Base-by-base conservation (phyloP, 2,329 filamentous ascomycete species). In the Alternaria atra region DNA sequence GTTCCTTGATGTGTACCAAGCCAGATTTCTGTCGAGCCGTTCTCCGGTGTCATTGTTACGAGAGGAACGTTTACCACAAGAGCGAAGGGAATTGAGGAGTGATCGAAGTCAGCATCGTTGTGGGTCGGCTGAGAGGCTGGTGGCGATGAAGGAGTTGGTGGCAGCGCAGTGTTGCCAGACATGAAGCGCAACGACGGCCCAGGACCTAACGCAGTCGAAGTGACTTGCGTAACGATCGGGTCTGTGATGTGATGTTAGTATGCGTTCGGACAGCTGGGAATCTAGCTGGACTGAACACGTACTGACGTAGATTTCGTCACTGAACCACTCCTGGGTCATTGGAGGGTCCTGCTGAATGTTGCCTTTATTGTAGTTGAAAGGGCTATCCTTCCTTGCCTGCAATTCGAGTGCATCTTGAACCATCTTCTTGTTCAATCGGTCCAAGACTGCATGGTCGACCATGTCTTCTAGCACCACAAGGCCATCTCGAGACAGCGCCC, bases 301-400 rank as follows among this genome's bases (percentile, higher is more conserved):
- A 87, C 86, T 89, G 10, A 84, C 72, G 57, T 88, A 87, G 27
- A 89, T 84, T 0, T 70, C 63, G 8, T 70, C 63, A 30, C 56
- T 67, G 52, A 75, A 77, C 65, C 63, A 73, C 43, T 84, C 74
- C 0, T 77, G 74, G 0, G 84, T 81, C 2, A 85, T 81, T 0
- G 85, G 86, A 0, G 87, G 80, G 64, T 89, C 86, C 69, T 89
- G 87, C 63, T 89, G 87, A 34, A 89, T 79, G 63, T 89, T 90
- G 1, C 85, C 86, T 48, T 82, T 82, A 68, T 89, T 89, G 70
- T 89, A 89, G 66, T 89, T 89, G 79, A 84, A 90, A 0, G 84
- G 82, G 15, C 86, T 80, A 20, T 87, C 82, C 2, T 86, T 85
- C 32, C 80, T 77, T 0, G 77, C 79, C 58, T 85, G 84, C 2